Evolutionary conservation across 495 filamentous ascomycete species (phyloP), one percentile per base, ranked within the genome.

Genomic region (Cercophora newfieldiana): DNA sequence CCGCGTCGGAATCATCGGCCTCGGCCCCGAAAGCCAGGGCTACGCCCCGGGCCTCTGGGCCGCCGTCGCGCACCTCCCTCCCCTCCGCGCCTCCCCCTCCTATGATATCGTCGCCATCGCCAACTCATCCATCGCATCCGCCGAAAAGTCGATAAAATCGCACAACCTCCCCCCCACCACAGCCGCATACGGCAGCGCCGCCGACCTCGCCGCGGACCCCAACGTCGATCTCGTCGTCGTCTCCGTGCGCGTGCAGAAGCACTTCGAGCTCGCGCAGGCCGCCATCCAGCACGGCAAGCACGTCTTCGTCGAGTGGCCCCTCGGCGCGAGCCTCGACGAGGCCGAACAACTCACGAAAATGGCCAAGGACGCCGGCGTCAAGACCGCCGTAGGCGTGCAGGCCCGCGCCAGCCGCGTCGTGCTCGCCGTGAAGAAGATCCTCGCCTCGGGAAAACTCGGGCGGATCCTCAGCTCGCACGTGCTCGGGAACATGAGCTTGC

Each of bases 241-340:
- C 50, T 76, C 65, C 48, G 79, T 82, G 3, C 68, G 74, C 16
- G 81, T 83, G 0, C 72, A 77, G 19, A 73, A 75, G 53, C 85
- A 88, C 71, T 80, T 80, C 55, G 68, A 71, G 19, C 74, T 81
- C 10, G 73, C 81, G 37, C 70, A 77, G 53, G 80, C 83, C 2
- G 80, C 74, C 14, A 61, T 87, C 10, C 54, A 74, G 51, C 78
- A 80, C 12, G 77, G 78, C 14, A 87, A 87, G 67, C 68, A 77
- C 51, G 78, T 82, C 31, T 86, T 80, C 55, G 78, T 84, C n/a
- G 85, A 87, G 68, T 87, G 85, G 85, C 79, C 74, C 18, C 66
- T 77, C 6, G 75, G 57, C 18, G 68, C 66, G 0, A 71, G 28
- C 54, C 21, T 71, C 18, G 30, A 49, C 19, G 59, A 74, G 25